Base-by-base conservation (phyloP, 1,284 basidiomycete genomes). In the Irpex rosettiformis region DNA sequence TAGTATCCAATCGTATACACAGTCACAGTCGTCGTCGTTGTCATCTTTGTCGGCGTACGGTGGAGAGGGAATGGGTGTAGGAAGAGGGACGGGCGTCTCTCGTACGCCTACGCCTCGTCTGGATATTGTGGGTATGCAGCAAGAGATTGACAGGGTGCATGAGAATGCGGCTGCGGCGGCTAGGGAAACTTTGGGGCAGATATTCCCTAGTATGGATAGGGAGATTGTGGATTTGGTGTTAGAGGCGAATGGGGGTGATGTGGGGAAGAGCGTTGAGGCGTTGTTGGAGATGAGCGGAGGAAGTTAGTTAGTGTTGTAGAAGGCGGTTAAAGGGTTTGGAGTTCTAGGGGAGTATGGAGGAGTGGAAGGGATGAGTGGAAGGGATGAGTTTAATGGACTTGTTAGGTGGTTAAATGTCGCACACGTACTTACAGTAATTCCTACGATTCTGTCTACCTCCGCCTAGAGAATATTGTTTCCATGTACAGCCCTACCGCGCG, bases 201-300 rank as follows among this genome's bases (percentile, higher is more conserved):
- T 96, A 62, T 96, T 96, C 80, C 93, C 94, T 0, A 73, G 72
- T 4, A 78, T 91, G 63, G 94, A 96, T 67, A 70, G 73, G 54
- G 94, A 95, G 72, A 83, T 96, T 33, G 79, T 93, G 52, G 91
- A 94, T 64, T 88, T 84, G 80, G 93, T 97, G 33, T 74, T 97
- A 58, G 89, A 96, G 68, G 89, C 89, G 42, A 93, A 93, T 65
- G 84, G 83, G n/a, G 91, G 91, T 25, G 93, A 97, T 74, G 70
- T 96, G 59, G 94, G 93, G 56, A 83, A 84, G 78, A 94, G 93
- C 68, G 95, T 96, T 66, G 94, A 96, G 72, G 82, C 80, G 56
- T 69, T 94, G 58, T 74, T 94, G 67, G 92, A 94, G 75, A 91
- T 92, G 81, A 84, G 81, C 63, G 82, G 80, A 59, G 81, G 79